Evolutionary conservation across 768 basidiomycete species (phyloP).

Genomic region (Collybia sordida): DNA sequence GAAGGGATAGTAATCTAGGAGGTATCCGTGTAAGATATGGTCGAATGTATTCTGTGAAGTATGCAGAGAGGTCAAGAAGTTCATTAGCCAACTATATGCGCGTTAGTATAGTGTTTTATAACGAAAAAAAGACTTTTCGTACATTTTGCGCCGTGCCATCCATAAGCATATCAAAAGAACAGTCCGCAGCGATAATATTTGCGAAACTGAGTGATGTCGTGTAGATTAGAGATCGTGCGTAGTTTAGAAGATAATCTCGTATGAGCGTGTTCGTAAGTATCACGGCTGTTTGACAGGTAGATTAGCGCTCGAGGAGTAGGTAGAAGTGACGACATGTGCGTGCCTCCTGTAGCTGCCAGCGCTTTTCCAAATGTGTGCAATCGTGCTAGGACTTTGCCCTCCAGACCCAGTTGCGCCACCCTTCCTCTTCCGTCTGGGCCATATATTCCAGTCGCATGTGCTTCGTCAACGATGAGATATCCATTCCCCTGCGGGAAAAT

Average conservation of each 20-base stretch:
- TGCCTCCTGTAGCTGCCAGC: conserved; percentile 82
- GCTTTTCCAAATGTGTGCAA: conserved; percentile 95
- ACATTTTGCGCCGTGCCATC: conserved; percentile 66
- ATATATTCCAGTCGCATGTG: conserved; percentile 91
- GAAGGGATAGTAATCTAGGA: conserved; percentile 35
- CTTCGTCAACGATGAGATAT: conserved; percentile 87
- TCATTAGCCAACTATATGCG: conserved; percentile 25
- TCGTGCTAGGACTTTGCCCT: conserved; percentile 69
- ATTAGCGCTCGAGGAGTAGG: not conserved
- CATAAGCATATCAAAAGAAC: conserved; percentile 77
- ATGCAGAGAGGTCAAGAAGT: conserved; percentile 45
- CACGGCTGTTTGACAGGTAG: conserved; percentile 49
- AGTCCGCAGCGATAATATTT: conserved; percentile 73
- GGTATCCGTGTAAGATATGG: conserved; percentile 33
- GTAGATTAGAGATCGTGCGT: conserved; percentile 88
- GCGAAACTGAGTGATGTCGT: conserved; percentile 82
- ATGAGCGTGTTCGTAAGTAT: conserved; percentile 70
- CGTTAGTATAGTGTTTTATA: too few species aligned
- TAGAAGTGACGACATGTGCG: conserved; percentile 25
- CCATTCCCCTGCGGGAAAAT: conserved; percentile 62
- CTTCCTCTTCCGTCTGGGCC: conserved; percentile 77
- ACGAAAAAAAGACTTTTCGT: conserved; percentile 12
- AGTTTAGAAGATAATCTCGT: conserved; percentile 86
- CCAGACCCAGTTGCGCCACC: conserved; percentile 68
- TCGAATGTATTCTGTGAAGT: conserved; percentile 34